Conservation (phyloP, 192 early-diverging fungal genomes). For the Spinellus fusiger region DNA sequence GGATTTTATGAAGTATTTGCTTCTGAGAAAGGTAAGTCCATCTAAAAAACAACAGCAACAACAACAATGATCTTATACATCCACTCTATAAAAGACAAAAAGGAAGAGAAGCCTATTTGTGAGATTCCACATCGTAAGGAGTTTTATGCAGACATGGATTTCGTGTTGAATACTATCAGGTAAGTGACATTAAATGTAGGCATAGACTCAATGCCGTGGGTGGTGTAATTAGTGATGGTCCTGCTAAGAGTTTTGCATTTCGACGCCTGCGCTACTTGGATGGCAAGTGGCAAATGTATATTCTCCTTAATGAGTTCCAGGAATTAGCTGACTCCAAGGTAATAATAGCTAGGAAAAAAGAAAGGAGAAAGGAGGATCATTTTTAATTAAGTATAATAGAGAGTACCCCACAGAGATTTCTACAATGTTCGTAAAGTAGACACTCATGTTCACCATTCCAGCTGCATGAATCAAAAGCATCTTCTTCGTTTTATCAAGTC, state of each 20-base stretch:
- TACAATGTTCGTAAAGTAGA: conserved; percentile 98
- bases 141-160: conserved; percentile 84
- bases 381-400: conserved; percentile 11
- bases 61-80: neutral
- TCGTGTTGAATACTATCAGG: conserved; percentile 60
- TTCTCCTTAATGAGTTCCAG: conserved; percentile 87
- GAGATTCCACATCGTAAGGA: conserved; percentile 37
- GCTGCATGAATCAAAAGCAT: conserved; percentile 97
- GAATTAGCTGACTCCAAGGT: conserved; percentile 89
- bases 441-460: conserved; percentile 90
- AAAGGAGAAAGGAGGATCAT: neutral
- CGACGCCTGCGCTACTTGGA: conserved; percentile 86
- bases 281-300: conserved; percentile 90
- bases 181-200: conserved; percentile 15
- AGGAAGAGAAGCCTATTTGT: conserved; percentile 6
- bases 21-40: neutral
- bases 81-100: neutral
- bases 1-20: conserved; percentile 21
- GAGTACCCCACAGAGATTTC: conserved; percentile 90
- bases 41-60: neutral
- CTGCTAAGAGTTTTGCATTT: conserved; percentile 89
- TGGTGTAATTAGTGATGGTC: conserved; percentile 54
- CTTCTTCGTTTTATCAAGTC: conserved; percentile 91
- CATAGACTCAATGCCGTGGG: neutral
- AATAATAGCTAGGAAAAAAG: neutral